Conservation (phyloP, 768 basidiomycete species). For the Kwoniella sp. region DNA sequence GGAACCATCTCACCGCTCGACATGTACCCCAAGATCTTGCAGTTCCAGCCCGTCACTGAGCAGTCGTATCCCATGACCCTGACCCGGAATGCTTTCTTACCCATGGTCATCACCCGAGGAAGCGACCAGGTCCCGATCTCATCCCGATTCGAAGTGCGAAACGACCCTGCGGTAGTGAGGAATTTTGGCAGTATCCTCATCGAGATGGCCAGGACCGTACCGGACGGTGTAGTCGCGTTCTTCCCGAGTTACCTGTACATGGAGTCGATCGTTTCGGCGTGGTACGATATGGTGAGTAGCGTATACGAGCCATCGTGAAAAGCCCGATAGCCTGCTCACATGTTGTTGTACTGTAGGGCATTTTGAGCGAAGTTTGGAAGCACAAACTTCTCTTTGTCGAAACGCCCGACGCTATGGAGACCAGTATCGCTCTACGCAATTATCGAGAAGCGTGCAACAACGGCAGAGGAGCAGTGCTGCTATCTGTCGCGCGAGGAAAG, state of each 20-base stretch:
- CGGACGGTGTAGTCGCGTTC: slow-evolving; percentile 97
- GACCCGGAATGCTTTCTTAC: slow-evolving; percentile 90
- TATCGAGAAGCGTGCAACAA: slow-evolving; percentile 98
- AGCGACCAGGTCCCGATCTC: slow-evolving; percentile 98
- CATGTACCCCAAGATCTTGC: slow-evolving; percentile 99
- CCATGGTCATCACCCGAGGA: slow-evolving; percentile 93
- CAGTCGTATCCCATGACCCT: slow-evolving; percentile 98
- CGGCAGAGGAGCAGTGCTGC: slow-evolving; percentile 88
- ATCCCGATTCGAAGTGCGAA: slow-evolving; percentile 96
- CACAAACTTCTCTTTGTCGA: slow-evolving; percentile 99
- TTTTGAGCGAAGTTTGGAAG: slow-evolving; percentile 98
- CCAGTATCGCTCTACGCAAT: slow-evolving; percentile 94
- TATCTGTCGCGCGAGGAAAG: slow-evolving; percentile 97
- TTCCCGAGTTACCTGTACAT: slow-evolving; percentile 99
- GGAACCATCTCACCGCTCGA: slow-evolving; percentile 97
- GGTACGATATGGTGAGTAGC: slow-evolving; percentile 94
- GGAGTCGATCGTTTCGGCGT: slow-evolving; percentile 99
- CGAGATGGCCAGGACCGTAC: slow-evolving; percentile 96
- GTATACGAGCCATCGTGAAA: not conserved
- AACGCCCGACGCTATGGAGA: slow-evolving; percentile 98
- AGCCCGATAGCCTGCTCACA: not conserved
- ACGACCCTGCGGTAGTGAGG: slow-evolving; percentile 96
- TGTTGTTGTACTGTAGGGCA: slow-evolving; percentile 63
- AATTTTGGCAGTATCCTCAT: slow-evolving; percentile 98
- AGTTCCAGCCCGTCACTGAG: slow-evolving; percentile 93